Evolutionary conservation across 441 rosid species (phyloP).

Genomic region (Arabidopsis lyrata): DNA sequence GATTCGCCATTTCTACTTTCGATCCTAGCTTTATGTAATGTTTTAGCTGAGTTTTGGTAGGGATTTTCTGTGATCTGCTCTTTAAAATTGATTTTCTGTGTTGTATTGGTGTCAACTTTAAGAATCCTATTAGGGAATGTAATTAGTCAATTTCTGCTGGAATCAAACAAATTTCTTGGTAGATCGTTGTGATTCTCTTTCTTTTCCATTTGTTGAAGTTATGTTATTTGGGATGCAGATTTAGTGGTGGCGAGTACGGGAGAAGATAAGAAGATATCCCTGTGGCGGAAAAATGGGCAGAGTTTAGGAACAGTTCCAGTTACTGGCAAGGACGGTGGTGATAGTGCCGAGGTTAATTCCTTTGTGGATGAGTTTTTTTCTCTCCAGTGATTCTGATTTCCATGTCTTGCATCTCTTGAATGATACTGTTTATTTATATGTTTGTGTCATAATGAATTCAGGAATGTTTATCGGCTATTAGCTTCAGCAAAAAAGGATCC

Average conservation of each 20-base stretch:
- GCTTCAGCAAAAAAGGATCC: conserved; percentile 89
- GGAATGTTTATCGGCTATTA: conserved; percentile 86
- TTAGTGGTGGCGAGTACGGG: conserved; percentile 95
- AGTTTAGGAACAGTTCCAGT: conserved; percentile 82
- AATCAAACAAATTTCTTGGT: too few species aligned
- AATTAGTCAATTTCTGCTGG: neutral
- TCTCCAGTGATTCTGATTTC: conserved; percentile 4
- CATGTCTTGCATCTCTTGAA: conserved; percentile 8
- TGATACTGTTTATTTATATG: neutral
- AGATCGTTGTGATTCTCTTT: too few species aligned
- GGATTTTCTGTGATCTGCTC: conserved; percentile 1
- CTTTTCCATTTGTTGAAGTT: conserved; percentile 8
- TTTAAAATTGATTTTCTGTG: conserved; percentile 15
- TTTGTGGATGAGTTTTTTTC: too few species aligned
- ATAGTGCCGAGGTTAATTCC: conserved; percentile 64
- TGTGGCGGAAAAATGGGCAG: conserved; percentile 86
- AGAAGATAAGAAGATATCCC: conserved; percentile 90
- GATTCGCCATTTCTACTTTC: conserved; percentile 1
- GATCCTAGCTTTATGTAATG: conserved; percentile 7
- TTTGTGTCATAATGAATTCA: conserved; percentile 45
- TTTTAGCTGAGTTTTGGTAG: conserved; percentile 1
- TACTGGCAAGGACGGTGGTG: conserved; percentile 75
- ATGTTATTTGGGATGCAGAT: conserved; percentile 55
- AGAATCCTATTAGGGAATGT: too few species aligned
- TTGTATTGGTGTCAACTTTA: conserved; percentile 17